Conservation (phyloP, 169 alveolate species). For the Plasmodium falciparum region DNA sequence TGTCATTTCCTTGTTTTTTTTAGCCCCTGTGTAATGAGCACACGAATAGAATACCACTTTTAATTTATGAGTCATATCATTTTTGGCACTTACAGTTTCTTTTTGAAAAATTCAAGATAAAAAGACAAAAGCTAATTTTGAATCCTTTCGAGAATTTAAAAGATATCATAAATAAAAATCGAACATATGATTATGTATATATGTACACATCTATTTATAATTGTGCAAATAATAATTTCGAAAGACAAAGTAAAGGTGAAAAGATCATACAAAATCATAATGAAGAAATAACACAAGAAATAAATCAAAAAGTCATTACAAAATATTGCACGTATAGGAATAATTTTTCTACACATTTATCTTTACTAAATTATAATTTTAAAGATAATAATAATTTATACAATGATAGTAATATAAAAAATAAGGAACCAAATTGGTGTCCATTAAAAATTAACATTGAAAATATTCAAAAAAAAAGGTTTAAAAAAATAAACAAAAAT, state of each 20-base stretch:
- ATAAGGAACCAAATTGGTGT: conserved; percentile 53
- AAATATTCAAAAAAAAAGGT: conserved; percentile 25
- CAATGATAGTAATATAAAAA: not conserved
- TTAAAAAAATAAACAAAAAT: conserved; percentile 16
- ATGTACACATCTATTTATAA: conserved; percentile 64
- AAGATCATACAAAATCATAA: not conserved
- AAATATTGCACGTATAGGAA: conserved; percentile 11
- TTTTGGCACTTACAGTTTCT: conserved; percentile 71
- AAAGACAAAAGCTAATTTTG: conserved; percentile 54
- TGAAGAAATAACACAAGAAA: conserved; percentile 9
- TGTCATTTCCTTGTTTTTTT: not conserved
- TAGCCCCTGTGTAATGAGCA: conserved; percentile 34
- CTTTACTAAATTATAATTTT: conserved; percentile 23
- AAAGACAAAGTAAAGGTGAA: not conserved
- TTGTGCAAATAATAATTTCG: conserved; percentile 20
- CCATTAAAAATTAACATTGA: conserved; percentile 65
- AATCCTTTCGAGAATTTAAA: conserved; percentile 1
- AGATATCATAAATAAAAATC: conserved; percentile 4
- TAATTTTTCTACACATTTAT: conserved; percentile 20
- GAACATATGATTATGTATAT: conserved; percentile 28
- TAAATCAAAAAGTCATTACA: conserved; percentile 6
- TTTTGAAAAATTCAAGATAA: conserved; percentile 65
- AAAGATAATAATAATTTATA: not conserved
- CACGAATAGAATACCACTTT: conserved; percentile 38
- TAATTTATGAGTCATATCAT: conserved; percentile 54